Conservation (phyloP, 2,329 filamentous ascomycete genomes). For the Ophiocordyceps sinensis region DNA sequence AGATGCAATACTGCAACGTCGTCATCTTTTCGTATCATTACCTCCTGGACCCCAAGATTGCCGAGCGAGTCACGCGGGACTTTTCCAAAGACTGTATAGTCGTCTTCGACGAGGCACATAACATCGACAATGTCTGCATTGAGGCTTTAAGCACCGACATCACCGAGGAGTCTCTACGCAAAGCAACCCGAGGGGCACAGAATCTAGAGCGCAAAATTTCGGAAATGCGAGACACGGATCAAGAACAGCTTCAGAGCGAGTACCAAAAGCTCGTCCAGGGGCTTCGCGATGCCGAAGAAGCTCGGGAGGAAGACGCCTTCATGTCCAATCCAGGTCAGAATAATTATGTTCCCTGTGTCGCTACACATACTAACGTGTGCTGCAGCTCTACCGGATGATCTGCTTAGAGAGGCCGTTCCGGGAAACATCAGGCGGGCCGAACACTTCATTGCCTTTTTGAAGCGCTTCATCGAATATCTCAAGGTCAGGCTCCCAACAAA, state of each 20-base stretch:
- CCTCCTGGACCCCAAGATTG: constrained; percentile 92
- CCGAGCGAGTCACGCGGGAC: constrained; percentile 86
- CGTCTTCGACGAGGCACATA: constrained; percentile 97
- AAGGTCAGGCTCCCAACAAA: constrained; percentile 32
- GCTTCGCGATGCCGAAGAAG: constrained; percentile 73
- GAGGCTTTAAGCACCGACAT: constrained; percentile 94
- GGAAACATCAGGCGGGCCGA: constrained; percentile 93
- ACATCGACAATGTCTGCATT: constrained; percentile 99
- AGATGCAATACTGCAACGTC: constrained; percentile 98
- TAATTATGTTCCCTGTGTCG: constrained; percentile 1
- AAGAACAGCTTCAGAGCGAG: constrained; percentile 85
- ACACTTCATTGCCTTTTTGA: constrained; percentile 89
- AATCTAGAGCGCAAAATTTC: constrained; percentile 83
- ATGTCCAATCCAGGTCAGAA: constrained; percentile 73
- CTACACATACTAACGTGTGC: constrained; percentile 7
- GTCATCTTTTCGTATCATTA: constrained; percentile 99
- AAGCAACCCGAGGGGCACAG: constrained; percentile 76
- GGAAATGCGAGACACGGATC: constrained; percentile 92
- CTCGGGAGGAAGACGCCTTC: constrained; percentile 84
- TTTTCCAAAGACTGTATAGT: constrained; percentile 97
- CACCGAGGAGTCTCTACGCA: constrained; percentile 85
- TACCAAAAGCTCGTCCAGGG: constrained; percentile 94
- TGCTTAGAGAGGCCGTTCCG: constrained; percentile 89
- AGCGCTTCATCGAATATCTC: constrained; percentile 93
- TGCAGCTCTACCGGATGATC: constrained; percentile 69